Conservation (phyloP, 345 rosid species). For the Erodium maritimum region DNA sequence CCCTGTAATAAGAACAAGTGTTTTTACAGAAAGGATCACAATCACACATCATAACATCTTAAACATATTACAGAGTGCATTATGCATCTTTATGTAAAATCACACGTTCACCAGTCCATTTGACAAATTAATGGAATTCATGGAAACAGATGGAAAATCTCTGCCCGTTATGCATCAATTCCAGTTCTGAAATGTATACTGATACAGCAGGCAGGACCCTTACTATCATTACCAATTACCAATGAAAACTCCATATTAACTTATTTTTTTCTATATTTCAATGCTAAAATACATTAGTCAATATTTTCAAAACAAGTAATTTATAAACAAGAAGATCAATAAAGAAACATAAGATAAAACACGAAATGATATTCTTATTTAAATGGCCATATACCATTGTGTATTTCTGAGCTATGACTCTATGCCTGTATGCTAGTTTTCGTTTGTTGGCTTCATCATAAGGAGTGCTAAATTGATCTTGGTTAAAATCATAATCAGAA, state of each 20-base stretch:
- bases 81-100: neutral
- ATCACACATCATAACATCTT: neutral
- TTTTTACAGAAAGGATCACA: neutral
- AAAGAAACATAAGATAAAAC: neutral
- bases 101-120: neutral
- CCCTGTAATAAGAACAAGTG: slow-evolving; percentile 46
- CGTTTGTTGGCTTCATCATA: slow-evolving; percentile 48
- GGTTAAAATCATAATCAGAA: slow-evolving; percentile 46
- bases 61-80: neutral
- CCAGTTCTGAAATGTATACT: no score
- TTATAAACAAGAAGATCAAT: neutral
- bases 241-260: no score
- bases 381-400: slow-evolving; percentile 32
- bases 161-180: neutral
- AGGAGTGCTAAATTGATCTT: slow-evolving; percentile 50
- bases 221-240: no score
- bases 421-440: slow-evolving; percentile 68
- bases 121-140: neutral
- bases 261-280: neutral
- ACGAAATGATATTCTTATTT: neutral
- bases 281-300: neutral
- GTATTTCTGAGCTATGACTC: slow-evolving; percentile 41
- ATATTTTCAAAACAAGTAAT: no score
- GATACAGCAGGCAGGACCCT: no score
- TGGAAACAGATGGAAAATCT: neutral